A percentile compares a stretch with the other conserved stretches of the same genome.
These are phyloP conservation scores for Coleophoma eucalyptorum DNA, from an alignment of 2,329 filamentous ascomycete species.

Conservation along the genomic window DNA sequence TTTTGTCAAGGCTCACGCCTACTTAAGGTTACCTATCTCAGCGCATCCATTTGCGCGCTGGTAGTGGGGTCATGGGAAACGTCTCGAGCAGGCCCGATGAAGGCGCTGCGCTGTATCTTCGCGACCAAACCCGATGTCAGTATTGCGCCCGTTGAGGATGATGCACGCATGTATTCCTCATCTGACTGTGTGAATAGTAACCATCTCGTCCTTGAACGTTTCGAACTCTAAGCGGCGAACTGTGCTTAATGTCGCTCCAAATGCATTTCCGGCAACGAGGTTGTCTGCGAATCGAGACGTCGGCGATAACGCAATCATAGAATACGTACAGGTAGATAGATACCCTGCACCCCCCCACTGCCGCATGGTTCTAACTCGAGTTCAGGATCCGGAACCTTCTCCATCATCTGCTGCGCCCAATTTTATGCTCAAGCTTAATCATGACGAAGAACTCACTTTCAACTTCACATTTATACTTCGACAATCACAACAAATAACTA, in stretches of 20 bases:
- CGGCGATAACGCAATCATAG: conserved; percentile 73
- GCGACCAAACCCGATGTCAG: conserved; percentile 89
- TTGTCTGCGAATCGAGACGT: conserved; percentile 68
- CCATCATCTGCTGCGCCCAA: conserved; percentile 49
- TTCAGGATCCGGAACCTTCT: conserved; percentile 71
- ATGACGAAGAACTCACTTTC: conserved; percentile 90
- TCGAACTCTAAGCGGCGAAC: conserved; percentile 75
- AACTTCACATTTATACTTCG: conserved; percentile 85
- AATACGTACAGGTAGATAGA: conserved; percentile 80
- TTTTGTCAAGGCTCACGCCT: conserved; percentile 11
- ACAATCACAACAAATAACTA: conserved; percentile 37
- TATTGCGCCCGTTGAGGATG: conserved; percentile 20
- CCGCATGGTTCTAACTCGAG: not conserved
- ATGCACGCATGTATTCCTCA: conserved; percentile 4
- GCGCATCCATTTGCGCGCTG: conserved; percentile 7
- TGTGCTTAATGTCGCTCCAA: conserved; percentile 75
- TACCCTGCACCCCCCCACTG: too few relatives aligned
- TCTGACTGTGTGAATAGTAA: conserved; percentile 54
- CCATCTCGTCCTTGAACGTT: conserved; percentile 78
- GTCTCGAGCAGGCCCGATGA: conserved; percentile 88
- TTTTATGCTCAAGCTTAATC: conserved; percentile 82
- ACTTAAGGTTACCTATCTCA: conserved; percentile 1
- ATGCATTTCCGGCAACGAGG: conserved; percentile 80
- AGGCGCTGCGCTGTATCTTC: conserved; percentile 73
- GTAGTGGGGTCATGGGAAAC: conserved; percentile 70